Evolutionary conservation across 2,329 filamentous ascomycete genomes (phyloP).

Genomic region (Ophiostoma sp.): DNA sequence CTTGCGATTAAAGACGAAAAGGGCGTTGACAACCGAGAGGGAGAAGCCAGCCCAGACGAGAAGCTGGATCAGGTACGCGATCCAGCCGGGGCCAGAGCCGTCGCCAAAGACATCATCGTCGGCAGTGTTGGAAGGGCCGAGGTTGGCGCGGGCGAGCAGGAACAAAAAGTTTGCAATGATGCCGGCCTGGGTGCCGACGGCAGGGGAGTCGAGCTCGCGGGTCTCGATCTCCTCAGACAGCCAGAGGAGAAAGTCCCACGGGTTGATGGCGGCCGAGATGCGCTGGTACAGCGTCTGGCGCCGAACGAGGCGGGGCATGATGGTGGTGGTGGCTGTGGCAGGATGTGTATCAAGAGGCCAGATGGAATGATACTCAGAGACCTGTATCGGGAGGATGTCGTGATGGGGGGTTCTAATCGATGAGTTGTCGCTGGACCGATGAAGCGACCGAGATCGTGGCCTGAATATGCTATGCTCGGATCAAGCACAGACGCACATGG

Average conservation of each 20-base stretch:
- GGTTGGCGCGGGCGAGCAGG: slow-evolving; percentile 76
- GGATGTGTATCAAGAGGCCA: not conserved
- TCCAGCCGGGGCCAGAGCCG: slow-evolving; percentile 26
- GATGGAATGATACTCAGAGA: not conserved
- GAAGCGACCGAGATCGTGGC: not conserved
- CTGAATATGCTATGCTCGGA: not conserved
- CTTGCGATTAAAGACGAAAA: slow-evolving; percentile 74
- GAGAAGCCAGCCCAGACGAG: slow-evolving; percentile 64
- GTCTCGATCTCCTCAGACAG: slow-evolving; percentile 89
- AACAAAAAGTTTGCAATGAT: slow-evolving; percentile 72
- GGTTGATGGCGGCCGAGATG: slow-evolving; percentile 73
- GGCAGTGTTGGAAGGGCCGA: slow-evolving; percentile 45
- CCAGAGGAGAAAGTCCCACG: slow-evolving; percentile 85
- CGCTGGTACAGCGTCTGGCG: slow-evolving; percentile 74
- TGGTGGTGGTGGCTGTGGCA: not conserved
- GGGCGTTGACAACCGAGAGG: slow-evolving; percentile 68
- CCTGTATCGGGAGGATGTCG: not conserved
- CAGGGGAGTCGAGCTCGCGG: slow-evolving; percentile 80
- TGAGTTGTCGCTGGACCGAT: not conserved
- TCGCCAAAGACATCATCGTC: slow-evolving; percentile 77
- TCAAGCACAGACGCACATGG: not conserved
- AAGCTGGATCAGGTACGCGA: slow-evolving; percentile 46
- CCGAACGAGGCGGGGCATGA: slow-evolving; percentile 71
- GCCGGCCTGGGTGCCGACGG: slow-evolving; percentile 70
- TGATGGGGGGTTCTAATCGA: not conserved